phyloP scores from a whole-genome alignment of 768 basidiomycete species.

The Fistulinella prunicolor region DNA sequence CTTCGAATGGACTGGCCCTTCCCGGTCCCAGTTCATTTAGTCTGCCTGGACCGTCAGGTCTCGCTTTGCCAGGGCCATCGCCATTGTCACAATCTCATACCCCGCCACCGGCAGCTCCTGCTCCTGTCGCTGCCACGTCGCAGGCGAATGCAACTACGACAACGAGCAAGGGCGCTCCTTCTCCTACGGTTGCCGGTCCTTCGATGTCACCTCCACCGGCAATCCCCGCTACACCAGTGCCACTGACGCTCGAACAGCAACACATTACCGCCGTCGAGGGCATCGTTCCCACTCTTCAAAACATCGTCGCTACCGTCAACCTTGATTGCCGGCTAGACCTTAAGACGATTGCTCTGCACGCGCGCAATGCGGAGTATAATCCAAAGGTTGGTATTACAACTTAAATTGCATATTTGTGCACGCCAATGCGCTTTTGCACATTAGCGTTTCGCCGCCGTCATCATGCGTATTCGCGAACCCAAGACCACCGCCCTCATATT shows the following conservation, averaged over 20 bases:
- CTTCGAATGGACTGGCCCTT: conserved; percentile 55
- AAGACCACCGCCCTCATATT: conserved; percentile 99
- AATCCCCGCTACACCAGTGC: conserved; percentile 65
- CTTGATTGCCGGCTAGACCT: conserved; percentile 94
- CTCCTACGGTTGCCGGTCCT: conserved; percentile 52
- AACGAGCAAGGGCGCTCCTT: conserved; percentile 29
- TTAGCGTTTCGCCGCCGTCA: conserved; percentile 99
- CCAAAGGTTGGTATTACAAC: conserved; percentile 86
- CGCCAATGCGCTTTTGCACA: conserved; percentile 62
- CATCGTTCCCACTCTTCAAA: conserved; percentile 98
- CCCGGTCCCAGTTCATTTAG: conserved; percentile 47
- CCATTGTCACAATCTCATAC: conserved; percentile 48
- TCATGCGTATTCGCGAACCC: conserved; percentile 99
- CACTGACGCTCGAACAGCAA: conserved; percentile 85
- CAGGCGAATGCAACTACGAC: conserved; percentile 32
- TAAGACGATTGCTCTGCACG: conserved; percentile 97
- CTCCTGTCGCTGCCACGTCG: conserved; percentile 3
- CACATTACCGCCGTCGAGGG: conserved; percentile 97
- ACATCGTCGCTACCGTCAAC: conserved; percentile 99
- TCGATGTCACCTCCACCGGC: conserved; percentile 51
- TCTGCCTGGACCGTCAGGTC: conserved; percentile 40
- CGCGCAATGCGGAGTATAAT: conserved; percentile 98
- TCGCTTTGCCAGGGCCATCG: conserved; percentile 54
- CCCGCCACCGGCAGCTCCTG: conserved; percentile 25
- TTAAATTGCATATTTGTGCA: conserved; percentile 38